These are phyloP conservation scores for Alternaria alternata DNA, from an alignment of 2,329 filamentous ascomycete genomes.

Conservation along the genomic window DNA sequence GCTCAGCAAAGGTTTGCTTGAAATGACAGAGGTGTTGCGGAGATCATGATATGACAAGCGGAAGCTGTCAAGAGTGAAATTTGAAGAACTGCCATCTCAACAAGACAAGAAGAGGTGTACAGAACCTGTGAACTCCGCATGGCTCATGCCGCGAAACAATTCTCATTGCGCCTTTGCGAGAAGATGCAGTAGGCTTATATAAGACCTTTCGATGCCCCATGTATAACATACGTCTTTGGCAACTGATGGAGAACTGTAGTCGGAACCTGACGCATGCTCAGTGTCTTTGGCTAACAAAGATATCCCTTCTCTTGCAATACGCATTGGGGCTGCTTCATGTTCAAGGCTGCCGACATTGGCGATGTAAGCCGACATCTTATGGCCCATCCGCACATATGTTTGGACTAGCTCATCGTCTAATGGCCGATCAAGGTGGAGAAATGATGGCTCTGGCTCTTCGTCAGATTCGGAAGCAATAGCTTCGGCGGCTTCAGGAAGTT, in stretches of 20 bases:
- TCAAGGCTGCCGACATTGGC: conserved; percentile 63
- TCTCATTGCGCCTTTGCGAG: neutral
- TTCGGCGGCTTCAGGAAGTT: conserved; percentile 15
- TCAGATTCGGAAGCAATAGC: conserved; percentile 11
- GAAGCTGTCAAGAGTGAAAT: neutral
- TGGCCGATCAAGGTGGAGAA: conserved; percentile 64
- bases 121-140: neutral
- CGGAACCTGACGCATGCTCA: too few species aligned
- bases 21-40: too few species aligned
- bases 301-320: conserved; percentile 17
- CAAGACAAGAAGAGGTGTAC: neutral
- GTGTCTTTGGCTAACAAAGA: conserved; percentile 4
- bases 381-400: conserved; percentile 60
- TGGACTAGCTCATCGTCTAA: conserved; percentile 63
- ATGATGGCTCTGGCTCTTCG: conserved; percentile 46
- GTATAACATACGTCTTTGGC: neutral
- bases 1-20: neutral
- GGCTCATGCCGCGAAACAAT: neutral
- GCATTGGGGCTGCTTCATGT: conserved; percentile 11
- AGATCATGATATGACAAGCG: neutral
- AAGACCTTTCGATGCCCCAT: conserved; percentile 16
- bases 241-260: neutral
- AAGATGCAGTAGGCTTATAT: neutral
- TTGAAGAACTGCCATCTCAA: neutral
- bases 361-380: conserved; percentile 60